Evolutionary conservation across 75 land plant genomes (phyloP).

Genomic region (Chamaecyparis obtusa): DNA sequence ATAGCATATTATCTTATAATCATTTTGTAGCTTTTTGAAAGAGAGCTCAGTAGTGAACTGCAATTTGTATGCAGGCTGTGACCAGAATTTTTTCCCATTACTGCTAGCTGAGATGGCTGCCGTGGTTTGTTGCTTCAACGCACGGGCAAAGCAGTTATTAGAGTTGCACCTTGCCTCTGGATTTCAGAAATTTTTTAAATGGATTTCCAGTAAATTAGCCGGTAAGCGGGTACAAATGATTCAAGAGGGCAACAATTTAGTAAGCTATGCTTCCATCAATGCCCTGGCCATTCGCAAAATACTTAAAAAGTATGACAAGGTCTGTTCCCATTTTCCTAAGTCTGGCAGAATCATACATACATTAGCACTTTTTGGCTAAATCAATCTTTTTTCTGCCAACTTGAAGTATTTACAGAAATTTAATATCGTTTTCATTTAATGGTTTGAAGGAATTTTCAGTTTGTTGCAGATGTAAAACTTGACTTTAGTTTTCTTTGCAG

Average conservation of each 20-base stretch:
- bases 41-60: neutral
- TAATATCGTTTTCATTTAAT: too few relatives aligned
- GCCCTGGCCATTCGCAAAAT: conserved; percentile 88
- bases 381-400: too few relatives aligned
- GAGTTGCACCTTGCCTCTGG: conserved; percentile 80
- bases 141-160: conserved; percentile 65
- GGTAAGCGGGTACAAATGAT: conserved; percentile 41
- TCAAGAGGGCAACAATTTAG: conserved; percentile 71
- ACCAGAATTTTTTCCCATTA: conserved; percentile 78
- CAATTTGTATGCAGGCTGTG: conserved; percentile 55
- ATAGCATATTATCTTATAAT: neutral
- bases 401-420: neutral
- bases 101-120: conserved; percentile 74
- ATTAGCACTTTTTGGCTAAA: neutral
- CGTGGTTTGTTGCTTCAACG: conserved; percentile 75
- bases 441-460: neutral
- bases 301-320: conserved; percentile 97
- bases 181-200: conserved; percentile 46
- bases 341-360: neutral
- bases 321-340: conserved; percentile 7
- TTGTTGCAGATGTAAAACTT: neutral
- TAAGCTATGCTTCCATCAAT: conserved; percentile 79
- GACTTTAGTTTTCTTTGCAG: conserved; percentile 25
- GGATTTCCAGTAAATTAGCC: conserved; percentile 32
- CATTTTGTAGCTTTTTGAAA: neutral